Evolutionary conservation across 495 filamentous ascomycete genomes (phyloP), one percentile per base, ranked within the genome.

Genomic region (Extremus antarcticus): DNA sequence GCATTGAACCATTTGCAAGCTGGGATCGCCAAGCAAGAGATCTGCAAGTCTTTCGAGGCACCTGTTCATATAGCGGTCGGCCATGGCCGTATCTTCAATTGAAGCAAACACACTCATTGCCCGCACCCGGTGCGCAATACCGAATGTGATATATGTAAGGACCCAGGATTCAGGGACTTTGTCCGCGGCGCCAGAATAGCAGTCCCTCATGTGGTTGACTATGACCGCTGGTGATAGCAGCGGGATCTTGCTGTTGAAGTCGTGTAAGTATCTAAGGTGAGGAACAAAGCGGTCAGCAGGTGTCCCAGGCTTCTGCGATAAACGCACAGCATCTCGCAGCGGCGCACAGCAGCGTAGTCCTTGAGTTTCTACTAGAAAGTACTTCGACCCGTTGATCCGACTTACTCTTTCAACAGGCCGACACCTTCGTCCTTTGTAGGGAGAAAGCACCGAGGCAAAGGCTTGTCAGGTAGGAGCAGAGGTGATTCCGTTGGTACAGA

Each of bases 241-340:
- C 17, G 49, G 49, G 23, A 51, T 25, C 29, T 51, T 51, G 24
- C 24, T 39, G 49, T 51, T 51, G 49, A 32, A 51, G 15, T 51
- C 49, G 23, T 19, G 24, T 23, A 51, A 29, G 25, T 10, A 50
- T 25, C n/a, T n/a, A n/a, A n/a, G n/a, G n/a, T n/a, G n/a, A n/a
- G n/a, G n/a, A n/a, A n/a, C n/a, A n/a, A n/a, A n/a, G n/a, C n/a
- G n/a, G n/a, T n/a, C n/a, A n/a, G n/a, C n/a, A n/a, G n/a, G n/a
- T n/a, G n/a, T n/a, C n/a, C n/a, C n/a, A n/a, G n/a, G n/a, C n/a
- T n/a, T n/a, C n/a, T n/a, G n/a, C n/a, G n/a, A n/a, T n/a, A n/a
- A n/a, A n/a, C n/a, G n/a, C n/a, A n/a, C n/a, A n/a, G n/a, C n/a
- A n/a, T n/a, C n/a, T n/a, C n/a, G n/a, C n/a, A n/a, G n/a, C n/a